Base-by-base conservation (phyloP, 2,329 filamentous ascomycete species). In the Aspergillus niger region DNA sequence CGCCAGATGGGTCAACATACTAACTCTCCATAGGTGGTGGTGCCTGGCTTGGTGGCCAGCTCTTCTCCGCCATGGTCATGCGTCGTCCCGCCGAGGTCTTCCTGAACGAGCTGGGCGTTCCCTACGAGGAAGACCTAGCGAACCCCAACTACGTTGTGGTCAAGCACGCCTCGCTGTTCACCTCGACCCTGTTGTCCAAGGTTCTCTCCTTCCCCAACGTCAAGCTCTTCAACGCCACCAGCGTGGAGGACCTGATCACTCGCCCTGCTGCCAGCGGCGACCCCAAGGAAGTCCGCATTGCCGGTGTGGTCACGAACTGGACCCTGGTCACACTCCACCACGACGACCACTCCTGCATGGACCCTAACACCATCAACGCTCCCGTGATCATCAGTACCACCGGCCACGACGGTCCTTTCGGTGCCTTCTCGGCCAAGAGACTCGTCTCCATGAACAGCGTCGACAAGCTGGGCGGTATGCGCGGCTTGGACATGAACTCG, bases 61-160 rank as follows among this genome's bases (percentile, higher is more conserved):
- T 97, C 60, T 97, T 97, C 86, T 91, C 88, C 63, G 92, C 92
- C 73, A 97, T 97, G 92, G 85, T 97, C 52, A 92, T 97, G 89
- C 90, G 92, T 71, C 96, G 95, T 83, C 92, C 93, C 11, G 92
- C 92, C 56, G 90, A 97, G 73, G 85, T 85, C 58, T 97, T 97
- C 82, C 82, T 97, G 60, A 82, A 84, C 44, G 91, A 96, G 71
- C 78, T 96, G 15, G 91, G 90, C 60, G 88, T 97, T 6, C 88
- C 91, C 0, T 97, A 89, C 73, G 93, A 97, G 71, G 91, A 96
- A 64, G 92, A 96, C 72, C 91, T 90, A 58, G 89, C 92, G 64
- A 92, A 95, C 75, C 91, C 90, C 55, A 85, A 90, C 79, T 95
- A 90, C 68, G 92, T 97, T 13, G 91, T 97, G 1, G 92, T 97